Conservation (phyloP, 108 stramenopile genomes). For the Epithemia pelagica region DNA sequence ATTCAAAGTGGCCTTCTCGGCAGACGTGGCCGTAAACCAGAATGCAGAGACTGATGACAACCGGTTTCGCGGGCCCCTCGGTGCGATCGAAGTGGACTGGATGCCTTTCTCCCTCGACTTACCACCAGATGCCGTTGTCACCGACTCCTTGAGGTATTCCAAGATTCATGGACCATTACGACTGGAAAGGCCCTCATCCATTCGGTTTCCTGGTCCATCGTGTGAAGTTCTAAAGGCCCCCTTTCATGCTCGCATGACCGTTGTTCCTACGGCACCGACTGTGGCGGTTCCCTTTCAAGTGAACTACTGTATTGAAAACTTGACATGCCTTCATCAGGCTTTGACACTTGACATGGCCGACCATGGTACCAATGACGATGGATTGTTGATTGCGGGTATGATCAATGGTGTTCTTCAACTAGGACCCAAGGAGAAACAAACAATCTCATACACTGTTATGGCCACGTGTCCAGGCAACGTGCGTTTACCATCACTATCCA, state of each 20-base stretch:
- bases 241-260: slow-evolving; percentile 40
- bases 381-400: slow-evolving; percentile 49
- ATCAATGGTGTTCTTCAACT: slow-evolving; percentile 40
- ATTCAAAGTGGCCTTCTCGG: slow-evolving; percentile 48
- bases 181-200: slow-evolving; percentile 25
- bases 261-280: slow-evolving; percentile 33
- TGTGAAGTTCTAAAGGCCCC: slow-evolving; percentile 63
- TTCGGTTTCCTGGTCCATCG: slow-evolving; percentile 55
- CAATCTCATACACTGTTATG: slow-evolving; percentile 48
- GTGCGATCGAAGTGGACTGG: slow-evolving; percentile 60
- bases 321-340: slow-evolving; percentile 49
- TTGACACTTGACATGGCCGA: slow-evolving; percentile 32
- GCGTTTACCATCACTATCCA: slow-evolving; percentile 33
- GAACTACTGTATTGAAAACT: slow-evolving; percentile 51
- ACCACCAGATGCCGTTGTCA: slow-evolving; percentile 7
- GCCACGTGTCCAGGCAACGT: slow-evolving; percentile 57
- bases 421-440: slow-evolving; percentile 47
- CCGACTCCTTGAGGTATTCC: slow-evolving; percentile 1
- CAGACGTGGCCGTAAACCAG: slow-evolving; percentile 28
- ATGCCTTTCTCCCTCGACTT: slow-evolving; percentile 38
- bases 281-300: slow-evolving; percentile 63
- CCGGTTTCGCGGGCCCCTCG: slow-evolving; percentile 33
- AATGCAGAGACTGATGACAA: slow-evolving; percentile 18
- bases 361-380: slow-evolving; percentile 10
- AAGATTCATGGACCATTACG: slow-evolving; percentile 58